Evolutionary conservation across 768 basidiomycete genomes (phyloP), one percentile per base, ranked within the genome.

Genomic region (Favolaschia claudopus): DNA sequence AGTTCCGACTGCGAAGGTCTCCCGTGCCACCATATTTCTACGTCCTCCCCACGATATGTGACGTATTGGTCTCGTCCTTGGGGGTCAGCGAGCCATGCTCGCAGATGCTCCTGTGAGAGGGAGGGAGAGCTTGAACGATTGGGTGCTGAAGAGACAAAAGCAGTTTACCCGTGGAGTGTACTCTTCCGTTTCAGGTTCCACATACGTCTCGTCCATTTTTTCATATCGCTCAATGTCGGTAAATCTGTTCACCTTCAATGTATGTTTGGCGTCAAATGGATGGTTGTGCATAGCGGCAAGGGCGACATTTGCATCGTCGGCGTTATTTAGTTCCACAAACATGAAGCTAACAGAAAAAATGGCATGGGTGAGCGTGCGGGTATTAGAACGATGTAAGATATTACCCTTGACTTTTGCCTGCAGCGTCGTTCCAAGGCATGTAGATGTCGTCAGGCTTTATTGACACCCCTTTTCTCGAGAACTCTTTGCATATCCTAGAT

Each of bases 21-120:
- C 46, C 94, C 93, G 67, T 95, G 93, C 96, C 95, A 99, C 68
- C 87, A 82, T 66, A 99, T 88, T 64, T 89, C 83, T 49, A 96
- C 93, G 63, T 96, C 92, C 67, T 96, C 93, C 43, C 92, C 93
- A 34, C 93, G 88, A 74, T 96, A 95, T 34, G 93, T 95, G 55
- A 93, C 89, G 78, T 95, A 95, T 72, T 99, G 97, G 74, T 99
- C 97, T 60, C 96, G 90, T 32, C 95, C 95, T 74, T 89, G 88
- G 22, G 87, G 81, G 76, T 99, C 97, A 24, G 88, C 93, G 50
- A 99, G 84, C 96, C 96, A 99, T 49, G 93, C 91, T 43, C 93
- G 87, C 60, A 98, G 84, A 77, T 99, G 96, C 72, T 98, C 97
- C 95, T 98, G 64, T 19, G 57, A 55, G 55, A 58, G 29, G n/a